These are phyloP conservation scores for Teunomyces kruisii DNA, from an alignment of 805 yeast genomes.

Conservation along the genomic window DNA sequence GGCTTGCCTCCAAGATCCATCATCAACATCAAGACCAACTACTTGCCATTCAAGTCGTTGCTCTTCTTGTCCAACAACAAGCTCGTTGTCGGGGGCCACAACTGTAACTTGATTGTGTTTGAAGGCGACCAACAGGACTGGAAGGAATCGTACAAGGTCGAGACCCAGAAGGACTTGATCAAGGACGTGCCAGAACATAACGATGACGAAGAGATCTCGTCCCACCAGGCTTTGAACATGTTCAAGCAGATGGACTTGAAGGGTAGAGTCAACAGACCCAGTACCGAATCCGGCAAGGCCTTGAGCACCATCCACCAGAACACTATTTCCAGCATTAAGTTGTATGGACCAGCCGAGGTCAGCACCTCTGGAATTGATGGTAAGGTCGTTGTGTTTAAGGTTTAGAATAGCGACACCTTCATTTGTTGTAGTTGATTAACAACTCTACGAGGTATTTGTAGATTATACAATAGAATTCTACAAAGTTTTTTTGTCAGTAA, in stretches of 20 bases:
- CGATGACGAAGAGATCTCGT: constrained; percentile 47
- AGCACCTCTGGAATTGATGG: constrained; percentile 88
- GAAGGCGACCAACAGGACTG: constrained; percentile 65
- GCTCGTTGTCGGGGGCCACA: constrained; percentile 87
- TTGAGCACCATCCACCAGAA: constrained; percentile 87
- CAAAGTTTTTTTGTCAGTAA: too few species aligned
- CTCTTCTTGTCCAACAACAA: constrained; percentile 66
- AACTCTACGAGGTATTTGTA: too few species aligned
- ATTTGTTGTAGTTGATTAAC: too few species aligned
- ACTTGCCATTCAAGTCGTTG: constrained; percentile 78
- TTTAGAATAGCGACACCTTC: too few species aligned
- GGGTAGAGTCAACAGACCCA: constrained; percentile 63
- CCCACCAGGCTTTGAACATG: constrained; percentile 85
- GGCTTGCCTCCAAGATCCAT: constrained; percentile 61
- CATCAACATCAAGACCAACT: constrained; percentile 57
- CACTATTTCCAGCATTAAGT: constrained; percentile 69
- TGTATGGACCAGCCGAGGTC: constrained; percentile 45
- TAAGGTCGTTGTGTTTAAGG: constrained; percentile 70
- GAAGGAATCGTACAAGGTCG: constrained; percentile 60
- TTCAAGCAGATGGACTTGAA: constrained; percentile 93
- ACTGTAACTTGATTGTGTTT: constrained; percentile 86
- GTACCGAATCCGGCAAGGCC: constrained; percentile 28
- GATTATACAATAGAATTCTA: too few species aligned
- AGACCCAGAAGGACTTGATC: constrained; percentile 44
- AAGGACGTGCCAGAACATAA: constrained; percentile 44